phyloP scores from a whole-genome alignment of 2,329 filamentous ascomycete genomes.

The Pseudogymnoascus sp. region DNA sequence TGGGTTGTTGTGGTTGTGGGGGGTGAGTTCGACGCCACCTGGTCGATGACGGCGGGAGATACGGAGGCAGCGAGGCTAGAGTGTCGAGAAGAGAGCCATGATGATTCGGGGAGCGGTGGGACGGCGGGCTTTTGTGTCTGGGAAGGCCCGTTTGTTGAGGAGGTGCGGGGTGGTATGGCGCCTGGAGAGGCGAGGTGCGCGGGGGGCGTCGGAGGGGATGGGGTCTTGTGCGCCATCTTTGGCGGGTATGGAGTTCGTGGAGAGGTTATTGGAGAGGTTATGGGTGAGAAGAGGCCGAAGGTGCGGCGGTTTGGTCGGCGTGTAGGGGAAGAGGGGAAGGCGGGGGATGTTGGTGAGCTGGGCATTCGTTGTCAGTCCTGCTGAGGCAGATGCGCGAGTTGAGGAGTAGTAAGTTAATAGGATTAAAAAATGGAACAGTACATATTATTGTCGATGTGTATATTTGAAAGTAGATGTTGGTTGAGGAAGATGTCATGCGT shows the following conservation, averaged over 20 bases:
- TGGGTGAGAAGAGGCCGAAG: not conserved
- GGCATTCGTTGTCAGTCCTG: not conserved
- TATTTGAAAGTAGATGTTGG: not conserved
- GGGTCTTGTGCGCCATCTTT: not conserved
- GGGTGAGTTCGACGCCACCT: conserved; percentile 13
- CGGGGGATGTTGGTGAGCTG: not conserved
- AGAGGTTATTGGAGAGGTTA: not conserved
- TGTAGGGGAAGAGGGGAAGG: not conserved
- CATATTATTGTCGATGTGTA: not conserved
- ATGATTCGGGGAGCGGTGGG: conserved; percentile 49
- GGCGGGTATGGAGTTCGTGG: not conserved
- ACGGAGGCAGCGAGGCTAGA: conserved; percentile 12
- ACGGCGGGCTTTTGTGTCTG: conserved; percentile 34
- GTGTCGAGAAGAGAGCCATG: not conserved
- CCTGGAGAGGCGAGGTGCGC: conserved; percentile 44
- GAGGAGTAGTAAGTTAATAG: not conserved
- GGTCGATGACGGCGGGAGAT: conserved; percentile 14
- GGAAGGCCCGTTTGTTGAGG: conserved; percentile 46
- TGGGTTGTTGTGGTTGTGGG: conserved; percentile 24
- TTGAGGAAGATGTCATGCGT: not conserved
- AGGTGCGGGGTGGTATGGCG: conserved; percentile 66
- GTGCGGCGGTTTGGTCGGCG: not conserved
- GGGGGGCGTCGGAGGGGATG: not conserved
- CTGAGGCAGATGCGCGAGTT: not conserved
- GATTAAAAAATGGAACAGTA: not conserved